Evolutionary conservation across 2,329 filamentous ascomycete genomes (phyloP), one percentile per base, ranked within the genome.

Genomic region (Fusarium caatingaense): DNA sequence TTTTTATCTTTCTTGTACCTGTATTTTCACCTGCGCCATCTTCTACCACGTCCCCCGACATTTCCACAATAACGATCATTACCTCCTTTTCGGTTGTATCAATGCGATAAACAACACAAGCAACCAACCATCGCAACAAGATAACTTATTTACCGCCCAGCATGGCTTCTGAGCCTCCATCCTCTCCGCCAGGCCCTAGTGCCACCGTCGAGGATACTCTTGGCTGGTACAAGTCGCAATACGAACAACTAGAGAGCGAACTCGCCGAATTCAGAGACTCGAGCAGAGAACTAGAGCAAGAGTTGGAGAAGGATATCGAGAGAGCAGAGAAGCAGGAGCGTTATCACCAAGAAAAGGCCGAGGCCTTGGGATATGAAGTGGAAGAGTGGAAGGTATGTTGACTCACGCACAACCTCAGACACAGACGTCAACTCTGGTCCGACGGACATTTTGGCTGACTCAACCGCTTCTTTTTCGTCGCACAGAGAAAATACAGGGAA

Each of bases 231-330:
- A 99, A 99, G 85, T 83, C 89, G 56, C 95, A 98, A 80, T 98
- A 98, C 83, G 94, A 97, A 82, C 90, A 93, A 78, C 87, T 99
- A 40, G 96, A 98, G 81, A 86, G 90, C 56, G 96, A 99, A 80
- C 88, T 99, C 66, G 89, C 92, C 68, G 96, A 99, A 76, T 99
- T 99, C 79, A 93, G 97, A 77, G 87, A 93, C 61, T 97, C 94
- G 57, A 98, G 94, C 80, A 92, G 93, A 79, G 96, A 98, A 80
- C 87, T 99, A 30, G 96, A 99, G 81, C 89, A 92, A 49, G 96
- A 98, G 81, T 85, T 99, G 56, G 96, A 99, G 81, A 97, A 94
- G 84, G 96, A 99, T 79, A 91, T 99, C 60, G 95, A 98, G 76
- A 92, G 93, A 46, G 94, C 94, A 46, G 96, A 99, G 85, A 97